Conservation (phyloP, 805 yeast species). For the Cyberlindnera mrakii region DNA sequence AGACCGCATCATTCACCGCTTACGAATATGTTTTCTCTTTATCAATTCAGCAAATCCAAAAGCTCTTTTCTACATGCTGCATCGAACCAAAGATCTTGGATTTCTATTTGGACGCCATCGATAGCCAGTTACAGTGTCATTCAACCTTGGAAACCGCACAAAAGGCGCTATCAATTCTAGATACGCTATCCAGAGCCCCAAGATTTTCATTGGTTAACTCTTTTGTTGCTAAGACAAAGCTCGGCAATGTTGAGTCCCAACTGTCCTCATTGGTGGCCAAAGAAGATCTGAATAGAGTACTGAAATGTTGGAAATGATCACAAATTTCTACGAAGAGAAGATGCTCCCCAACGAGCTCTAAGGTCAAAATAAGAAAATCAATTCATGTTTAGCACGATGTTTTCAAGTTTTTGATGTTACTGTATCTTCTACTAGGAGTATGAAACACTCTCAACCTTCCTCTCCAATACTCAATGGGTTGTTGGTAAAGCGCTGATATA, state of each 20-base stretch:
- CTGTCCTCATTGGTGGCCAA: not conserved
- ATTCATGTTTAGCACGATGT: no score
- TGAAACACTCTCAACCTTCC: no score
- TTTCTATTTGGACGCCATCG: constrained; percentile 39
- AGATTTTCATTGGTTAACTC: constrained; percentile 18
- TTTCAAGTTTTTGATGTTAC: no score
- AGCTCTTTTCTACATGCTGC: constrained; percentile 36
- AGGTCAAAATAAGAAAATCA: no score
- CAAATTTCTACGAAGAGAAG: no score
- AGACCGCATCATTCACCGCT: constrained; percentile 24
- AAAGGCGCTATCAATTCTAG: constrained; percentile 5
- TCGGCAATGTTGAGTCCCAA: not conserved
- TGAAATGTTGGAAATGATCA: no score
- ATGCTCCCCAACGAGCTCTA: no score
- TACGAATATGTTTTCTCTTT: constrained; percentile 33
- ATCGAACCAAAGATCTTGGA: constrained; percentile 43
- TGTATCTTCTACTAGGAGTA: no score
- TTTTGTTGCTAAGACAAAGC: constrained; percentile 10
- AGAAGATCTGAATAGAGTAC: no score
- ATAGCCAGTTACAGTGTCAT: not conserved
- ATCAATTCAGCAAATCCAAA: constrained; percentile 19
- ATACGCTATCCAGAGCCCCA: constrained; percentile 11
- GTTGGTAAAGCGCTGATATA: no score
- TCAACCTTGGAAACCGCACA: not conserved
- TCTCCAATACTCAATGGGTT: no score